These are phyloP conservation scores for Leucogyrophana mollusca DNA, from an alignment of 768 basidiomycete genomes.

Conservation along the genomic window DNA sequence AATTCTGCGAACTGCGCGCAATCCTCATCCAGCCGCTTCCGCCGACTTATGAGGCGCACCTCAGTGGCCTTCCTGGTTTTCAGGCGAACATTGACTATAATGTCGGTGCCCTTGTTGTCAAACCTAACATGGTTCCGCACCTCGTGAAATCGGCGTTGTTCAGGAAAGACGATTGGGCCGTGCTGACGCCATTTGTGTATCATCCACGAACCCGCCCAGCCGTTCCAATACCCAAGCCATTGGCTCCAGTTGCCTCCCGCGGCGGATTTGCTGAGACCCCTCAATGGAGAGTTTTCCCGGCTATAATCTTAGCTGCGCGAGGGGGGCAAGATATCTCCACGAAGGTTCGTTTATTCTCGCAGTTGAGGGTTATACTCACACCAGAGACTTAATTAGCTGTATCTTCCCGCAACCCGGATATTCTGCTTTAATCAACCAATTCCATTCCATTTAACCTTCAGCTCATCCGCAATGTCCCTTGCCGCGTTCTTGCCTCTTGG, in stretches of 20 bases:
- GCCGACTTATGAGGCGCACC: slow-evolving; percentile 65
- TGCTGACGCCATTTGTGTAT: slow-evolving; percentile 64
- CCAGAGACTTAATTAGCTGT: slow-evolving; percentile 34
- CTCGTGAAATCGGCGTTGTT: slow-evolving; percentile 53
- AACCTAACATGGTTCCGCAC: slow-evolving; percentile 42
- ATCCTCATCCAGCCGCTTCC: slow-evolving; percentile 53
- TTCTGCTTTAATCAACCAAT: slow-evolving; percentile 59
- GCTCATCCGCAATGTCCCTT: slow-evolving; percentile 54
- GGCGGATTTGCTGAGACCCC: slow-evolving; percentile 42
- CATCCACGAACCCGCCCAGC: slow-evolving; percentile 65
- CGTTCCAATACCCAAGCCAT: slow-evolving; percentile 45
- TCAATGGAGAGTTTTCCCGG: slow-evolving; percentile 52
- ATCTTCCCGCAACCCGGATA: slow-evolving; percentile 58
- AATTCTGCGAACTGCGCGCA: slow-evolving; percentile 1
- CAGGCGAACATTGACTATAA: slow-evolving; percentile 63
- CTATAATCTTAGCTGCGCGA: slow-evolving; percentile 38
- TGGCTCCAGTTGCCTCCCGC: slow-evolving; percentile 25
- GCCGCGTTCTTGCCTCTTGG: slow-evolving; percentile 59
- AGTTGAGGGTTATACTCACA: slow-evolving; percentile 4
- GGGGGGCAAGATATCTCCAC: slow-evolving; percentile 38
- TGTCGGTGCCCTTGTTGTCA: slow-evolving; percentile 51
- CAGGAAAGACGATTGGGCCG: slow-evolving; percentile 50
- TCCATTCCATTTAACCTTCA: slow-evolving; percentile 65
- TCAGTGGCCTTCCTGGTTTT: slow-evolving; percentile 74
- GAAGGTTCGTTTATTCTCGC: slow-evolving; percentile 22